Evolutionary conservation across 179 eudicot species (phyloP).

Genomic region (Nepenthes alata): DNA sequence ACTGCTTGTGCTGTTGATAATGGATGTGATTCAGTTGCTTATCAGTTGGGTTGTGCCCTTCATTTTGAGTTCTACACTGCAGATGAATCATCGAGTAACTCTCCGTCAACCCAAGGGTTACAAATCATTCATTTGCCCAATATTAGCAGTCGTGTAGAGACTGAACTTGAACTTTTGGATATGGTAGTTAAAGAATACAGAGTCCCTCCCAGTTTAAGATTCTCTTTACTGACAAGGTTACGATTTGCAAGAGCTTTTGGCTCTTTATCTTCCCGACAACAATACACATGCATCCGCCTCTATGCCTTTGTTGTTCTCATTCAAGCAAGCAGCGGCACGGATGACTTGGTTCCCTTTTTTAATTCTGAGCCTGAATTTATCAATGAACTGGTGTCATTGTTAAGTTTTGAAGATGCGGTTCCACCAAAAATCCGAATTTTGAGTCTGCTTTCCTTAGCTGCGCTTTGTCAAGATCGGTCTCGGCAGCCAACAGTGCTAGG

Average conservation of each 20-base stretch:
- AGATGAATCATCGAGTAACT: constrained; percentile 33
- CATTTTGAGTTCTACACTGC: constrained; percentile 87
- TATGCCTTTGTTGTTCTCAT: constrained; percentile 87
- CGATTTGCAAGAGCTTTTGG: constrained; percentile 88
- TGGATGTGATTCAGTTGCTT: constrained; percentile 52
- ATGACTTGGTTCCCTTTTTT: constrained; percentile 69
- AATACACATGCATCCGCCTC: constrained; percentile 73
- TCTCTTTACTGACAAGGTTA: constrained; percentile 77
- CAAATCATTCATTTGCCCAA: constrained; percentile 72
- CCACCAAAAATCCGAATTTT: constrained; percentile 78
- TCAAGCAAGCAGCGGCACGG: constrained; percentile 80
- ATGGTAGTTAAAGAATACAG: constrained; percentile 50
- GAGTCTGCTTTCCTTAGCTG: constrained; percentile 72
- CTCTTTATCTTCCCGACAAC: constrained; percentile 59
- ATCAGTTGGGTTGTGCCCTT: constrained; percentile 69
- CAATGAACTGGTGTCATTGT: constrained; percentile 75
- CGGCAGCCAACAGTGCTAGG: constrained; percentile 81
- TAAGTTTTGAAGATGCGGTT: constrained; percentile 74
- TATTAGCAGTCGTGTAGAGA: constrained; percentile 35
- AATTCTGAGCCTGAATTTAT: constrained; percentile 89
- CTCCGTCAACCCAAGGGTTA: constrained; percentile 44
- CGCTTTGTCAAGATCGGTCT: constrained; percentile 88
- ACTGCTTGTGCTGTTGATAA: constrained; percentile 73
- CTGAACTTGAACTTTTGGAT: constrained; percentile 71
- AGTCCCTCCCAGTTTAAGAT: constrained; percentile 70